Evolutionary conservation across 495 filamentous ascomycete species (phyloP).

Genomic region (Parathielavia appendiculata): DNA sequence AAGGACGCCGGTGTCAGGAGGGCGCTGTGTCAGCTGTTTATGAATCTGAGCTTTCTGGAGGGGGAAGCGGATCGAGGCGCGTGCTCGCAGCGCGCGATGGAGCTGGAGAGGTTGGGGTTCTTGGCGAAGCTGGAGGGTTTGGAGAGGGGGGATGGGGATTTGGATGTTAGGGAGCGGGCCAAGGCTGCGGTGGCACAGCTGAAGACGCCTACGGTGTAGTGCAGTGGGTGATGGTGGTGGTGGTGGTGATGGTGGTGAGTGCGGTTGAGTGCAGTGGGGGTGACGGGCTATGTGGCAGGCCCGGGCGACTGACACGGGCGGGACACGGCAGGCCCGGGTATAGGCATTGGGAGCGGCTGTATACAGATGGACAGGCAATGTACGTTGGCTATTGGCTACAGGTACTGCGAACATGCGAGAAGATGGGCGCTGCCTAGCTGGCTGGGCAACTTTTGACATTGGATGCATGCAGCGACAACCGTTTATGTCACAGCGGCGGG

Average conservation of each 20-base stretch:
- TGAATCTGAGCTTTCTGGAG: conserved; percentile 78
- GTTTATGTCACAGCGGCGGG: too few species aligned
- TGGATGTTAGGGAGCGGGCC: conserved; percentile 77
- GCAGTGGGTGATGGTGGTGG: not conserved
- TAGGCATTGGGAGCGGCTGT: too few species aligned
- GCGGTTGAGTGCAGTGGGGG: not conserved
- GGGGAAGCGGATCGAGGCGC: conserved; percentile 57
- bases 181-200: conserved; percentile 73
- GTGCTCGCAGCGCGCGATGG: conserved; percentile 57
- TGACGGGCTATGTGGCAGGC: not conserved
- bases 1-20: conserved; percentile 62
- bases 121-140: conserved; percentile 58
- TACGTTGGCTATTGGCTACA: too few species aligned
- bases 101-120: conserved; percentile 69
- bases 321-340: too few species aligned
- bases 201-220: conserved; percentile 25
- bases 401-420: too few species aligned
- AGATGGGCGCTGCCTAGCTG: too few species aligned
- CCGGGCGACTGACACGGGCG: not conserved
- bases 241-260: not conserved
- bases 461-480: too few species aligned
- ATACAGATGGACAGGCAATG: too few species aligned
- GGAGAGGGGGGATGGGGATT: conserved; percentile 61
- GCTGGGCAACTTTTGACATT: too few species aligned
- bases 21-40: conserved; percentile 73